These are phyloP conservation scores for Penicillium sp. DNA, from an alignment of 2,329 filamentous ascomycete genomes.

Conservation along the genomic window DNA sequence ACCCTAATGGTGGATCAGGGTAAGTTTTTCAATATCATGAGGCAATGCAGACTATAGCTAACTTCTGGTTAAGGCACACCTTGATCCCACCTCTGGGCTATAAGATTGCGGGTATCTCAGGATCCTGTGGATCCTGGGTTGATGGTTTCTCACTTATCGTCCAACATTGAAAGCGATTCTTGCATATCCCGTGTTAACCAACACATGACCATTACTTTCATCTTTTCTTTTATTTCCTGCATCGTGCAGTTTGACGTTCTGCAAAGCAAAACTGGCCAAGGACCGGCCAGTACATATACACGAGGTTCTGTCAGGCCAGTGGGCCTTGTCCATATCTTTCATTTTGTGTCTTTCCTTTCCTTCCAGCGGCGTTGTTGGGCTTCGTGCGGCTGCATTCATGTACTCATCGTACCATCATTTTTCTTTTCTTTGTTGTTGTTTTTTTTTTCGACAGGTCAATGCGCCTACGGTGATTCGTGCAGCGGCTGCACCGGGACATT, in stretches of 20 bases:
- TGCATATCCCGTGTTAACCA: background rate
- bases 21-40: slow-evolving; percentile 50
- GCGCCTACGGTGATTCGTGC: background rate
- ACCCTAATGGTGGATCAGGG: slow-evolving; percentile 75
- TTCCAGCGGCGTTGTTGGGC: slow-evolving; percentile 11
- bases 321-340: slow-evolving; percentile 19
- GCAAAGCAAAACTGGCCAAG: slow-evolving; percentile 5
- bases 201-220: background rate
- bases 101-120: slow-evolving; percentile 82
- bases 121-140: slow-evolving; percentile 77
- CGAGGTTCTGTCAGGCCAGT: slow-evolving; percentile 5
- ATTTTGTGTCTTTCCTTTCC: slow-evolving; percentile 1
- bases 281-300: slow-evolving; percentile 17
- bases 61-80: slow-evolving; percentile 63
- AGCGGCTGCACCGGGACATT: slow-evolving; percentile 7
- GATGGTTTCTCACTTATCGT: slow-evolving; percentile 85
- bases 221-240: slow-evolving; percentile 3
- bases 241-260: slow-evolving; percentile 2
- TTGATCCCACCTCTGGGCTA: slow-evolving; percentile 89
- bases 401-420: slow-evolving; percentile 11
- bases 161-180: slow-evolving; percentile 54
- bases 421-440: background rate
- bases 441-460: slow-evolving; percentile 7
- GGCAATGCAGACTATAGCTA: slow-evolving; percentile 1
- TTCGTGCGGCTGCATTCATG: slow-evolving; percentile 15